phyloP scores from a whole-genome alignment of 2,329 filamentous ascomycete genomes.

The Gnomoniopsis sp. region DNA sequence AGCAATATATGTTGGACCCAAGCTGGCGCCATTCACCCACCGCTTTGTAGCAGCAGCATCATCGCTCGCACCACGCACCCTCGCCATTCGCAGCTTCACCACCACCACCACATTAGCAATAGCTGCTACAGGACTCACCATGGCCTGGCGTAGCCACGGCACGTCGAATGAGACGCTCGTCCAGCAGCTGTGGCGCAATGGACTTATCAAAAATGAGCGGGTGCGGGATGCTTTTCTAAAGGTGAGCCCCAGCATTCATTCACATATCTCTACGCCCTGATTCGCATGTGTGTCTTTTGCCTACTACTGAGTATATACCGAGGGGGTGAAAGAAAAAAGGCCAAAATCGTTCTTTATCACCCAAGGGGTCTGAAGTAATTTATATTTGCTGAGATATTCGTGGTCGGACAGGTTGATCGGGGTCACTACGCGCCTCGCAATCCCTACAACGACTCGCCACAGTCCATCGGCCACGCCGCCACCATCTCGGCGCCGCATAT shows the following conservation, averaged over 20 bases:
- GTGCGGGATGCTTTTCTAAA: conserved; percentile 79
- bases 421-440: conserved; percentile 71
- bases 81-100: neutral
- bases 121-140: conserved; percentile 34
- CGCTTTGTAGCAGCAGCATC: no score
- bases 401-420: conserved; percentile 69
- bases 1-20: no score
- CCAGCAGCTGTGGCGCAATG: conserved; percentile 69
- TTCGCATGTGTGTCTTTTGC: no score
- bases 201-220: conserved; percentile 66
- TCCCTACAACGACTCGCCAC: conserved; percentile 64
- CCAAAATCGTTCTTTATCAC: no score
- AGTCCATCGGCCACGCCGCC: conserved; percentile 51
- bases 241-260: conserved; percentile 38
- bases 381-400: conserved; percentile 4
- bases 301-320: no score
- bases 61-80: no score
- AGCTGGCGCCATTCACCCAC: no score
- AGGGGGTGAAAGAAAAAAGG: no score
- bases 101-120: neutral
- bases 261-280: neutral
- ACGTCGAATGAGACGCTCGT: conserved; percentile 71
- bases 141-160: conserved; percentile 91
- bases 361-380: no score
- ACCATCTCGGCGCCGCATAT: conserved; percentile 61